Conservation (phyloP, 2,329 filamentous ascomycete species). For the Penicillium sp. region DNA sequence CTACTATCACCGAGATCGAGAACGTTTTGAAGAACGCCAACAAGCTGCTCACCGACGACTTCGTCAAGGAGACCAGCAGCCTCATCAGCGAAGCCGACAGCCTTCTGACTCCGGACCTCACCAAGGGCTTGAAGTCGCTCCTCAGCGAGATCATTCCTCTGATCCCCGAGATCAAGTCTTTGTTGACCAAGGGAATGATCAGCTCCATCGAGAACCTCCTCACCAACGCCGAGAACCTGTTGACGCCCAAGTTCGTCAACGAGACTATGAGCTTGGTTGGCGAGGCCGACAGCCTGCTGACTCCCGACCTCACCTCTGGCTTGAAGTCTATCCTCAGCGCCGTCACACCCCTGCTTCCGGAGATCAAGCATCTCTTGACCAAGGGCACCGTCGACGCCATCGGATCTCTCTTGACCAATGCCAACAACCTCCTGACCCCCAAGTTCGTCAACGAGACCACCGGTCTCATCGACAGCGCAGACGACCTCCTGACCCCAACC, state of each 20-base stretch:
- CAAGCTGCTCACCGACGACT: slow-evolving; percentile 22
- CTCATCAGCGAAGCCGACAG: slow-evolving; percentile 20
- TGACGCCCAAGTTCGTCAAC: slow-evolving; percentile 23
- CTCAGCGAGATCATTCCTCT: slow-evolving; percentile 18
- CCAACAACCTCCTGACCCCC: slow-evolving; percentile 22
- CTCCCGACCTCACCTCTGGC: slow-evolving; percentile 15
- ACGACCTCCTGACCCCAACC: slow-evolving; percentile 21
- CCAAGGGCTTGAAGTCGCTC: slow-evolving; percentile 21
- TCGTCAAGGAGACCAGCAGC: slow-evolving; percentile 20
- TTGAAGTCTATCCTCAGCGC: slow-evolving; percentile 20
- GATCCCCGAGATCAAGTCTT: slow-evolving; percentile 20
- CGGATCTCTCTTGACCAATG: slow-evolving; percentile 18
- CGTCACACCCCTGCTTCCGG: slow-evolving; percentile 19
- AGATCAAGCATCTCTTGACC: slow-evolving; percentile 21
- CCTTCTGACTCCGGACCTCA: slow-evolving; percentile 20
- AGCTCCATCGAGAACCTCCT: slow-evolving; percentile 14
- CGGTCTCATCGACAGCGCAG: slow-evolving; percentile 18
- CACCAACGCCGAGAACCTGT: slow-evolving; percentile 15
- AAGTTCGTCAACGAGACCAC: slow-evolving; percentile 24
- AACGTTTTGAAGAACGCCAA: slow-evolving; percentile 23
- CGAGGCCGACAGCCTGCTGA: slow-evolving; percentile 22
- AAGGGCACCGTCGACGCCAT: slow-evolving; percentile 15
- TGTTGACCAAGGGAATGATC: slow-evolving; percentile 19
- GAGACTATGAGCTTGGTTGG: slow-evolving; percentile 20
- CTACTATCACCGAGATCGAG: slow-evolving; percentile 19